Evolutionary conservation across 805 yeast genomes (phyloP).

Genomic region (Dipodascus albidus): DNA sequence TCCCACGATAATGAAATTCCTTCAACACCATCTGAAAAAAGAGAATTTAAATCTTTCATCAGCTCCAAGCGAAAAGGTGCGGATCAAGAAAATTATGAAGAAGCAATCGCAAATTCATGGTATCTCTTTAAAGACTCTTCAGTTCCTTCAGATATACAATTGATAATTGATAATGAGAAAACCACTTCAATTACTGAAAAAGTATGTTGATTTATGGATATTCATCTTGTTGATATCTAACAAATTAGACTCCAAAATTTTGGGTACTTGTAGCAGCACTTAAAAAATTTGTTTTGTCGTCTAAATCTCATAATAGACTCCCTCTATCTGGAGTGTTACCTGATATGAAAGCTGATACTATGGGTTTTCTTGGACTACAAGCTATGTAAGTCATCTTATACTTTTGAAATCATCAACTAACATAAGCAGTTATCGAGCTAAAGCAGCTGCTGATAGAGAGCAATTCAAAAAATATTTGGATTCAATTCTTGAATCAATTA

Average conservation of each 20-base stretch:
- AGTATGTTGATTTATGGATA: background rate
- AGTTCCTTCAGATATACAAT: slow-evolving; percentile 20
- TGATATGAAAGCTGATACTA: slow-evolving; percentile 79
- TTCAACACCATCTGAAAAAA: slow-evolving; percentile 30
- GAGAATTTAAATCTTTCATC: slow-evolving; percentile 31
- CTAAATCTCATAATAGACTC: slow-evolving; percentile 26
- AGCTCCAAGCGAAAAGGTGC: slow-evolving; percentile 25
- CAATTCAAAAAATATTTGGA: slow-evolving; percentile 28
- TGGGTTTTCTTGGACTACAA: slow-evolving; percentile 46
- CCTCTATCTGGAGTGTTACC: slow-evolving; percentile 72
- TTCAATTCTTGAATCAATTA: slow-evolving; percentile 20
- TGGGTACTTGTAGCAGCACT: slow-evolving; percentile 56
- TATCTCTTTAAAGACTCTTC: slow-evolving; percentile 29
- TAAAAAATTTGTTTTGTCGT: slow-evolving; percentile 31
- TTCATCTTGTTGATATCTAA: background rate
- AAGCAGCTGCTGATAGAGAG: slow-evolving; percentile 40
- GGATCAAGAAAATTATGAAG: slow-evolving; percentile 39
- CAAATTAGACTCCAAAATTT: slow-evolving; percentile 27
- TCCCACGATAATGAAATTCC: slow-evolving; percentile 17
- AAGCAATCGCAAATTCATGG: slow-evolving; percentile 37
- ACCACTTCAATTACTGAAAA: background rate
- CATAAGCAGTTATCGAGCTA: slow-evolving; percentile 33
- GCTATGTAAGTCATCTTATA: slow-evolving; percentile 20
- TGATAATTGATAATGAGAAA: background rate
- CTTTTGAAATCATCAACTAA: background rate